Evolutionary conservation across 192 early-diverging fungal species (phyloP).

Genomic region (Dissophora ornata): DNA sequence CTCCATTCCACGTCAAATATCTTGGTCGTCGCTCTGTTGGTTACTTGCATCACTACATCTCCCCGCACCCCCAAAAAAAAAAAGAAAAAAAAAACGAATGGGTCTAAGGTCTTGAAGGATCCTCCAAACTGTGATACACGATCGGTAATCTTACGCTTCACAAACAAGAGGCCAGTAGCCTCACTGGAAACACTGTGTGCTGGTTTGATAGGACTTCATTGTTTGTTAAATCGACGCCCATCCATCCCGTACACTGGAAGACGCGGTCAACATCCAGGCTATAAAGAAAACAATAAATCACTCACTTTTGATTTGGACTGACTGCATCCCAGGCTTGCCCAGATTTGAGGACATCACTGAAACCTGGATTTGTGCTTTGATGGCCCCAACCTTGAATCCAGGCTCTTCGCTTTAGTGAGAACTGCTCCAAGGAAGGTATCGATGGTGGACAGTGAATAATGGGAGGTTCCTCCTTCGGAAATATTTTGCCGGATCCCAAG

Average conservation of each 20-base stretch:
- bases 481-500: constrained; percentile 11
- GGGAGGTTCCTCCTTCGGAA: constrained; percentile 15
- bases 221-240: neutral
- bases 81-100: no score
- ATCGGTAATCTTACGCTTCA: constrained; percentile 23
- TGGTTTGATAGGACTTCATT: neutral
- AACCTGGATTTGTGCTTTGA: neutral
- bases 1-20: constrained; percentile 45
- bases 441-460: constrained; percentile 30
- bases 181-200: constrained; percentile 9
- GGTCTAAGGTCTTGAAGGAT: no score
- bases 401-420: constrained; percentile 17
- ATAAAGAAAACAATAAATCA: no score
- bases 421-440: constrained; percentile 16
- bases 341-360: constrained; percentile 17
- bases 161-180: constrained; percentile 19
- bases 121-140: no score
- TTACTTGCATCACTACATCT: constrained; percentile 35
- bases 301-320: constrained; percentile 5
- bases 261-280: no score
- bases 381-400: constrained; percentile 27
- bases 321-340: constrained; percentile 25
- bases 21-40: constrained; percentile 34
- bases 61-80: no score
- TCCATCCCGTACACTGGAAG: no score